Evolutionary conservation across 768 basidiomycete species (phyloP).

Genomic region (Podaxis rugospora): DNA sequence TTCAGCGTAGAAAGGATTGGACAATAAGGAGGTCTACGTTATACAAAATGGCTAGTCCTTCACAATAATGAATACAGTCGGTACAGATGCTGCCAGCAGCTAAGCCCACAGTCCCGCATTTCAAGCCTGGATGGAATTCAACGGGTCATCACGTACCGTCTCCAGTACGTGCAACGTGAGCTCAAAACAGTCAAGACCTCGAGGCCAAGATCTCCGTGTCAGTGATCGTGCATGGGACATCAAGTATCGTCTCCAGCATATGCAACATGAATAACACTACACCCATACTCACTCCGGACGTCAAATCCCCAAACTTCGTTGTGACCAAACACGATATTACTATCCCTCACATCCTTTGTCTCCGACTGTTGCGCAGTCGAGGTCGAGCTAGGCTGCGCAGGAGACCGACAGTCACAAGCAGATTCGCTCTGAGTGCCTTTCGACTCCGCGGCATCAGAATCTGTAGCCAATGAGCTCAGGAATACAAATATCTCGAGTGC

Average conservation of each 20-base stretch:
- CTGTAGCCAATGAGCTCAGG: not conserved
- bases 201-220: too few species aligned
- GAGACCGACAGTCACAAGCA: not conserved
- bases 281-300: not conserved
- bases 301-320: not conserved
- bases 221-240: too few species aligned
- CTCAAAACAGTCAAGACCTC: too few species aligned
- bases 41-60: not conserved
- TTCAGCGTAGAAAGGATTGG: too few species aligned
- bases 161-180: not conserved
- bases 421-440: not conserved
- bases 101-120: not conserved
- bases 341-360: not conserved
- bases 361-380: not conserved
- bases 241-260: not conserved
- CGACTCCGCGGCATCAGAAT: not conserved
- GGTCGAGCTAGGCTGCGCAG: not conserved
- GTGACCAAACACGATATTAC: not conserved
- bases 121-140: not conserved
- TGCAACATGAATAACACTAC: not conserved
- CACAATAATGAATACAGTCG: not conserved
- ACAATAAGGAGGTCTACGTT: not conserved
- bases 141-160: not conserved
- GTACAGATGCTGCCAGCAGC: not conserved
- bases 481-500: not conserved